Conservation (phyloP, 768 basidiomycete genomes). For the Kwoniella newhampshirensis region DNA sequence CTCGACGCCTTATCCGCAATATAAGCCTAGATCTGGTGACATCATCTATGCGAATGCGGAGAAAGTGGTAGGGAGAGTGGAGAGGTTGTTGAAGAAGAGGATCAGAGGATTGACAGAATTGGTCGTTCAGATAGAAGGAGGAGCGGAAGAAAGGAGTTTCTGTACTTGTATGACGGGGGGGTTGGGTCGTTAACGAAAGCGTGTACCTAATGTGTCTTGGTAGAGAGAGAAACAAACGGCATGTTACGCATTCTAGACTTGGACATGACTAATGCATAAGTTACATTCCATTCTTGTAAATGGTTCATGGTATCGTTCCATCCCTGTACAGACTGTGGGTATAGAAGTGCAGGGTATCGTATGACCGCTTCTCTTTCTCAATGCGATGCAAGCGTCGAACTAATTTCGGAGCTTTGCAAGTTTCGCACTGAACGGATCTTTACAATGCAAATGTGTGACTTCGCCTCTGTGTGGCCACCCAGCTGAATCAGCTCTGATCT, state of each 20-base stretch:
- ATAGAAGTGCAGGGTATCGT: conserved; percentile 20
- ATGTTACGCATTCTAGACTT: no score
- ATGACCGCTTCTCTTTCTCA: no score
- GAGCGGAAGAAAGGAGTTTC: conserved; percentile 41
- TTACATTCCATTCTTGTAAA: no score
- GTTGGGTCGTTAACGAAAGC: neutral
- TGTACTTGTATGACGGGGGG: conserved; percentile 52
- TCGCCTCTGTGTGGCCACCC: conserved; percentile 65
- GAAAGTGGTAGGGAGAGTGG: conserved; percentile 72
- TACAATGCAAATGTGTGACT: conserved; percentile 94
- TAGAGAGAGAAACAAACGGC: no score
- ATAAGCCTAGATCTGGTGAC: conserved; percentile 54
- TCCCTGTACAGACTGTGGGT: neutral
- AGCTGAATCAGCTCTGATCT: conserved; percentile 1
- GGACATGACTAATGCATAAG: no score
- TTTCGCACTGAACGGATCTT: conserved; percentile 63
- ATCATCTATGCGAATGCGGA: conserved; percentile 66
- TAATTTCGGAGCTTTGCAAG: conserved; percentile 36
- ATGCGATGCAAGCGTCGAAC: no score
- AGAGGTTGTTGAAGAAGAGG: conserved; percentile 66
- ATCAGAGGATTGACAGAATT: conserved; percentile 84
- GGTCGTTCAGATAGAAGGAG: conserved; percentile 76
- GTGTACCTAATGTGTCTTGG: neutral
- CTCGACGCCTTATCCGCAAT: conserved; percentile 34
- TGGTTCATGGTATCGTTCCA: no score